Conservation (phyloP, 208 protist genomes). For the Trichomonas tenax region DNA sequence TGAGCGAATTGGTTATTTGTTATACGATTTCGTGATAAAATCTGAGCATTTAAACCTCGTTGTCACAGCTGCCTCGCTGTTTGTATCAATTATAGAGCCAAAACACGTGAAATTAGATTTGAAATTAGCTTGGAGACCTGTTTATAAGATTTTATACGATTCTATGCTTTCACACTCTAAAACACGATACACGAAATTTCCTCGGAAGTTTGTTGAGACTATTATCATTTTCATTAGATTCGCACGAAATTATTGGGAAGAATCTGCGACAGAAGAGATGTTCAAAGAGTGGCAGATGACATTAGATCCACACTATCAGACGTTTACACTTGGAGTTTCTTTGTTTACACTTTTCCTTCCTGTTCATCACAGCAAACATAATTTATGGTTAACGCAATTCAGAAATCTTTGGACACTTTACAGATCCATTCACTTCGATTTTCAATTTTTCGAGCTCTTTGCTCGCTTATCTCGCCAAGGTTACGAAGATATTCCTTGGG, state of each 20-base stretch:
- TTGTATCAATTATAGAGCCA: not conserved
- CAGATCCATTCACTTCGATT: not conserved
- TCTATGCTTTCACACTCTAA: not conserved
- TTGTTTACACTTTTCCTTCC: not conserved
- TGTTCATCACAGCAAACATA: not conserved
- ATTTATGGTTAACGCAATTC: not conserved
- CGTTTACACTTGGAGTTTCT: not conserved
- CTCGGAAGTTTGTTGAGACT: not conserved
- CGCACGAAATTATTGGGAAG: not conserved
- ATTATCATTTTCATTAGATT: not conserved
- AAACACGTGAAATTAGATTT: not conserved
- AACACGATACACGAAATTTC: not conserved
- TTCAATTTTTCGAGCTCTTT: not conserved
- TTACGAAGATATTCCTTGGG: conserved; percentile 13
- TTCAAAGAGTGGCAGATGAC: not conserved
- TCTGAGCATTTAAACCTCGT: not conserved
- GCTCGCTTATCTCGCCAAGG: not conserved
- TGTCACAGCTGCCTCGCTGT: not conserved
- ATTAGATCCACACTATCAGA: not conserved
- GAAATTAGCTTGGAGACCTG: not conserved
- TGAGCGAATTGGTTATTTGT: not conserved
- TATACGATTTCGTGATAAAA: not conserved
- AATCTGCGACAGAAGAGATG: conserved; percentile 5
- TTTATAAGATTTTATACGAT: not conserved
- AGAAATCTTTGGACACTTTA: not conserved